Evolutionary conservation across 352 stramenopile genomes (phyloP).

Genomic region (Globisporangium spinosum): DNA sequence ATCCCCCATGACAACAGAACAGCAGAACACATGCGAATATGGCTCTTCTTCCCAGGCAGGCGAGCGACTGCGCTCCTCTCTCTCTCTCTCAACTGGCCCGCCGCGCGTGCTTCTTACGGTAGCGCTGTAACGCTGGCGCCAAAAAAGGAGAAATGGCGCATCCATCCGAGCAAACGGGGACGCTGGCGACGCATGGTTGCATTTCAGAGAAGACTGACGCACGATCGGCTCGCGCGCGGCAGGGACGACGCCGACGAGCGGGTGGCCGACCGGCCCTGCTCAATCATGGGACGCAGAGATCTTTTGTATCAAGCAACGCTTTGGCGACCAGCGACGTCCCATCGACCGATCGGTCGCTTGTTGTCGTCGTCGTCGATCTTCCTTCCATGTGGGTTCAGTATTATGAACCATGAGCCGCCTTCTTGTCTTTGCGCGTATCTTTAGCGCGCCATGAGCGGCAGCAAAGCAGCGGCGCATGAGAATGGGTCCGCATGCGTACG

Average conservation of each 20-base stretch:
- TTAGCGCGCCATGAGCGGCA: background rate
- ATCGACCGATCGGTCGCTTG: background rate
- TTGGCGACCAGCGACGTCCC: background rate
- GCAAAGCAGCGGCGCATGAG: slow-evolving; percentile 1
- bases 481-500: background rate
- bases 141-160: background rate
- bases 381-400: slow-evolving; percentile 1
- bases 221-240: background rate
- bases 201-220: background rate
- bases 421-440: background rate
- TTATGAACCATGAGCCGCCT: background rate
- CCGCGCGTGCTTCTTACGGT: background rate
- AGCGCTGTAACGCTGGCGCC: background rate
- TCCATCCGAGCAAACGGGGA: background rate
- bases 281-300: background rate
- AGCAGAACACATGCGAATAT: background rate
- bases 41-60: background rate
- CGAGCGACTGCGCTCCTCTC: background rate
- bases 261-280: background rate
- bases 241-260: background rate
- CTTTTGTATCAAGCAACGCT: background rate
- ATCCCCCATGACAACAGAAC: background rate
- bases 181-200: background rate
- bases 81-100: no score
- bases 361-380: background rate